A percentile compares a stretch with the other conserved stretches of the same genome.
These are phyloP conservation scores for Rhododendron mucronatum DNA, from an alignment of 148 eudicot genomes.

Conservation along the genomic window DNA sequence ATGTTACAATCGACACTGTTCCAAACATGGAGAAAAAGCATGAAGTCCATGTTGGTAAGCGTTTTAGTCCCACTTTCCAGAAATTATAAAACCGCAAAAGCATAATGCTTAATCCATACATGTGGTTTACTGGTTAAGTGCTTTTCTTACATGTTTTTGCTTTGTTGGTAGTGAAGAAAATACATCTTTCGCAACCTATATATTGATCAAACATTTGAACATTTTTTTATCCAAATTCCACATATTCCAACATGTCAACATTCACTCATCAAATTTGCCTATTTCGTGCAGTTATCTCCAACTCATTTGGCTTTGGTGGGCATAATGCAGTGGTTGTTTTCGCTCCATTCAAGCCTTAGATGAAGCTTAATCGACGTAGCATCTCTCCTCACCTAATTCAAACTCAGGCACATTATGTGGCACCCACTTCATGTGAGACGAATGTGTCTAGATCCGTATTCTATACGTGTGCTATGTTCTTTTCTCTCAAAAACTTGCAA, in stretches of 20 bases:
- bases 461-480: neutral
- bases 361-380: neutral
- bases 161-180: neutral
- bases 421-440: neutral
- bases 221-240: neutral
- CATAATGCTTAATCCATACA: neutral
- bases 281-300: conserved; percentile 44
- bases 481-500: neutral
- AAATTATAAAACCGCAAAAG: neutral
- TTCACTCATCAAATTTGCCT: neutral
- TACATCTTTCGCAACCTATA: neutral
- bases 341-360: conserved; percentile 42
- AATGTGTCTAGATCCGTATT: neutral
- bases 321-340: conserved; percentile 56
- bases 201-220: neutral
- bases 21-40: conserved; percentile 52
- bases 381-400: neutral
- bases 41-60: conserved; percentile 57
- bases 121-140: neutral
- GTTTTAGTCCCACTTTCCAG: neutral
- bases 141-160: neutral
- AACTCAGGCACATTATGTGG: neutral
- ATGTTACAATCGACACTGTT: conserved; percentile 63
- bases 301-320: conserved; percentile 61
- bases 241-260: neutral